These are phyloP conservation scores for Trichophyton rubrum DNA, from an alignment of 2,329 filamentous ascomycete genomes.

Conservation along the genomic window DNA sequence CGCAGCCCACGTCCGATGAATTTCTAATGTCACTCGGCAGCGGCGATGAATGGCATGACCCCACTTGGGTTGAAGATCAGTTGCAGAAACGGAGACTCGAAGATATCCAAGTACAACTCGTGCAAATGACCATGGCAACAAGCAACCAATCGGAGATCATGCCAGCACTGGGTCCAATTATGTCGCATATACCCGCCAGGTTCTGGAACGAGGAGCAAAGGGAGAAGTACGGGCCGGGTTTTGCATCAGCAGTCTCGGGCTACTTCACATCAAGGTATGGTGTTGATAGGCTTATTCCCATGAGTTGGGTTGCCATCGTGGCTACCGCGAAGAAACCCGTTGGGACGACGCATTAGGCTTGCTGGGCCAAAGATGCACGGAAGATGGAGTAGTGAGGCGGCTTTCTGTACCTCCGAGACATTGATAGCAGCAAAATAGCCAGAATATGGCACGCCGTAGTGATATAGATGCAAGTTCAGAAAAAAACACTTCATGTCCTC, in stretches of 20 bases:
- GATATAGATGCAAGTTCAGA: too few relatives aligned
- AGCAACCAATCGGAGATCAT: slow-evolving; percentile 4
- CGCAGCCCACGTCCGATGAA: slow-evolving; percentile 4
- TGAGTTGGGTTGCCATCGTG: slow-evolving; percentile 7
- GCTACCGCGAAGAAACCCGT: background rate
- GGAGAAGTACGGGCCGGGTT: background rate
- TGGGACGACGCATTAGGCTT: background rate
- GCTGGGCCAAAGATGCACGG: too few relatives aligned
- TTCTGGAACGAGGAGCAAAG: slow-evolving; percentile 8
- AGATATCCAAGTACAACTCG: slow-evolving; percentile 2
- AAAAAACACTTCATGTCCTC: too few relatives aligned
- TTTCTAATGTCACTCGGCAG: slow-evolving; percentile 7
- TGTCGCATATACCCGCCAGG: slow-evolving; percentile 5
- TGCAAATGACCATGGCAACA: slow-evolving; percentile 4
- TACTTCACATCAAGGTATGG: slow-evolving; percentile 5
- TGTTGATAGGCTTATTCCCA: slow-evolving; percentile 4
- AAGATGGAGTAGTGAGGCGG: too few relatives aligned
- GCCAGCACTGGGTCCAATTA: slow-evolving; percentile 1
- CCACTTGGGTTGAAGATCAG: slow-evolving; percentile 3
- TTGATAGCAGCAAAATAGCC: too few relatives aligned
- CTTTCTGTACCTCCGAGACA: too few relatives aligned
- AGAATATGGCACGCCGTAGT: too few relatives aligned
- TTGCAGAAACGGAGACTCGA: slow-evolving; percentile 2
- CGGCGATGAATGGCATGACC: slow-evolving; percentile 7
- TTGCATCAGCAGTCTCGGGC: background rate